Conservation (phyloP, 2,329 filamentous ascomycete genomes). For the Cyanodermella asteris region DNA sequence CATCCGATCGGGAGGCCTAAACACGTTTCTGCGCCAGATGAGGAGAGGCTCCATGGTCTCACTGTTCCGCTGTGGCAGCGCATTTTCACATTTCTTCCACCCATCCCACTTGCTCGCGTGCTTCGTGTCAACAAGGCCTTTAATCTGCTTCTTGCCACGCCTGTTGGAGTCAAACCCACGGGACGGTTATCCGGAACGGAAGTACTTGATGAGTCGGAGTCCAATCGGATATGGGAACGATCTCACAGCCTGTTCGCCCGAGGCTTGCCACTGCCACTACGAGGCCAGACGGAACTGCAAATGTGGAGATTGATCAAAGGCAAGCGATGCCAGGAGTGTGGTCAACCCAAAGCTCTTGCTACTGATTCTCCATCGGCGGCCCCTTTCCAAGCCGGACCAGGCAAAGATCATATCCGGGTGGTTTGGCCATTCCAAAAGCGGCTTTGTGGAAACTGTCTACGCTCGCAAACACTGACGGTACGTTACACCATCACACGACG, state of each 20-base stretch:
- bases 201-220: no score
- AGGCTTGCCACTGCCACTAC: slow-evolving; percentile 46
- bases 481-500: no score
- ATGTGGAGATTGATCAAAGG: slow-evolving; percentile 55
- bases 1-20: no score
- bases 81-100: slow-evolving; percentile 44
- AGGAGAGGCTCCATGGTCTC: no score
- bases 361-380: slow-evolving; percentile 11
- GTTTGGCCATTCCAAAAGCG: slow-evolving; percentile 52
- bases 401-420: slow-evolving; percentile 34
- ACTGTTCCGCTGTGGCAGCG: slow-evolving; percentile 47
- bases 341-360: slow-evolving; percentile 14
- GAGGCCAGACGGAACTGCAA: slow-evolving; percentile 42
- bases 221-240: slow-evolving; percentile 46
- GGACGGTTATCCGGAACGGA: no score
- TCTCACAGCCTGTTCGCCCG: slow-evolving; percentile 45
- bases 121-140: slow-evolving; percentile 47
- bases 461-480: no score
- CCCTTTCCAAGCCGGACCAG: slow-evolving; percentile 40
- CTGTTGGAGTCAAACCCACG: no score
- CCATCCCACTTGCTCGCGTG: slow-evolving; percentile 40
- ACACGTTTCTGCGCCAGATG: no score
- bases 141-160: slow-evolving; percentile 35
- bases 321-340: slow-evolving; percentile 46
- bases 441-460: slow-evolving; percentile 45